Base-by-base conservation (phyloP, 2,329 filamentous ascomycete genomes). In the Hymenoscyphus scutula region DNA sequence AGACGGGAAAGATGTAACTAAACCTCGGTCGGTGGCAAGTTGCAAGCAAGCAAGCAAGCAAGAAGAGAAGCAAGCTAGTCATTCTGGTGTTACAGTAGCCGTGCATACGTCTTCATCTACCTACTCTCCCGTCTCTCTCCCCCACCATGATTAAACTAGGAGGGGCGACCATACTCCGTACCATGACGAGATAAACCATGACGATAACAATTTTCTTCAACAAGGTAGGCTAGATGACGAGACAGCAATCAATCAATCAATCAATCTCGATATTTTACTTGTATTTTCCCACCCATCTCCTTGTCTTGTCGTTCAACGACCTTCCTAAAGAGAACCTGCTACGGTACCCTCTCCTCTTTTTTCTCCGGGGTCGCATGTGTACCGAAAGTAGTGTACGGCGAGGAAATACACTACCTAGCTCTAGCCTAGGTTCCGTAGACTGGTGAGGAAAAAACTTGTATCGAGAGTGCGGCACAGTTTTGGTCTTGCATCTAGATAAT, bases 21-120 rank as follows among this genome's bases (percentile, higher is more conserved):
- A 48, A 48, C 19, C 41, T 48, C 41, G 41, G 41, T 48, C n/a
- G n/a, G n/a, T n/a, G n/a, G n/a, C n/a, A n/a, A n/a, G n/a, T n/a
- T n/a, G n/a, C n/a, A n/a, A n/a, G n/a, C n/a, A n/a, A n/a, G n/a
- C n/a, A n/a, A n/a, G n/a, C n/a, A n/a, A n/a, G n/a, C n/a, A n/a
- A n/a, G n/a, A n/a, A n/a, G n/a, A n/a, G n/a, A n/a, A n/a, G n/a
- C n/a, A n/a, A n/a, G n/a, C n/a, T n/a, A n/a, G n/a, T n/a, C n/a
- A n/a, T n/a, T n/a, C 41, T 48, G 41, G 41, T 48, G 41, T 48
- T 48, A 48, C 41, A 8, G 19, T 48, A 48, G n/a, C n/a, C 41
- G 41, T 23, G 41, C 41, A 48, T 48, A 11, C 11, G n/a, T 48
- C 41, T 48, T 48, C 41, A 19, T 48, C 11, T 19, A 48, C 23